Evolutionary conservation across 352 stramenopile species (phyloP).

Genomic region (Pythium biforme): DNA sequence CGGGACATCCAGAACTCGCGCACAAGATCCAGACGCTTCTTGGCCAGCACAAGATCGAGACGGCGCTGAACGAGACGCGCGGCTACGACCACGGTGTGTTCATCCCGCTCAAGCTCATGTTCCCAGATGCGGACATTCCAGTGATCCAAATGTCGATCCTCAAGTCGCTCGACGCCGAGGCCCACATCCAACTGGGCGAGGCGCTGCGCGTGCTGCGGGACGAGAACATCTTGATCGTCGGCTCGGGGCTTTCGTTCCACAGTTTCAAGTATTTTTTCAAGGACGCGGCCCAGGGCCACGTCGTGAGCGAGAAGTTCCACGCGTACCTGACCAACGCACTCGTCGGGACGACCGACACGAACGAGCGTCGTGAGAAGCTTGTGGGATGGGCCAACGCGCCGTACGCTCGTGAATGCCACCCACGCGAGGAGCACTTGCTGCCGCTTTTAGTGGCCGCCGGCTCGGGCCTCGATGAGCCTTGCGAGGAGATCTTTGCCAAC

Average conservation of each 20-base stretch:
- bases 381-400: constrained; percentile 42
- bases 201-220: constrained; percentile 58
- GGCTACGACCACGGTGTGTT: constrained; percentile 93
- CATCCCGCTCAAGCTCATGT: constrained; percentile 90
- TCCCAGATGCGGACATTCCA: constrained; percentile 84
- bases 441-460: constrained; percentile 51
- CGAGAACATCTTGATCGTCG: constrained; percentile 82
- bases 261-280: constrained; percentile 20
- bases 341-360: constrained; percentile 9
- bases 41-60: constrained; percentile 39
- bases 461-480: constrained; percentile 48
- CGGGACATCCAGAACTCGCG: constrained; percentile 70
- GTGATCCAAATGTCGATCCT: constrained; percentile 48
- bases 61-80: constrained; percentile 47
- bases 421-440: constrained; percentile 53
- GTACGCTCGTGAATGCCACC: constrained; percentile 37
- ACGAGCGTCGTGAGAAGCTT: constrained; percentile 19
- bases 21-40: constrained; percentile 66
- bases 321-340: constrained; percentile 16
- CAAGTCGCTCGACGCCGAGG: constrained; percentile 38
- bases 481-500: constrained; percentile 28
- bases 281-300: constrained; percentile 2
- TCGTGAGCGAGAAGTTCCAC: constrained; percentile 20
- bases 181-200: constrained; percentile 69
- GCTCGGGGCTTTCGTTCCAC: constrained; percentile 49